Conservation (phyloP, 768 basidiomycete species). For the Chalciporus chontae region DNA sequence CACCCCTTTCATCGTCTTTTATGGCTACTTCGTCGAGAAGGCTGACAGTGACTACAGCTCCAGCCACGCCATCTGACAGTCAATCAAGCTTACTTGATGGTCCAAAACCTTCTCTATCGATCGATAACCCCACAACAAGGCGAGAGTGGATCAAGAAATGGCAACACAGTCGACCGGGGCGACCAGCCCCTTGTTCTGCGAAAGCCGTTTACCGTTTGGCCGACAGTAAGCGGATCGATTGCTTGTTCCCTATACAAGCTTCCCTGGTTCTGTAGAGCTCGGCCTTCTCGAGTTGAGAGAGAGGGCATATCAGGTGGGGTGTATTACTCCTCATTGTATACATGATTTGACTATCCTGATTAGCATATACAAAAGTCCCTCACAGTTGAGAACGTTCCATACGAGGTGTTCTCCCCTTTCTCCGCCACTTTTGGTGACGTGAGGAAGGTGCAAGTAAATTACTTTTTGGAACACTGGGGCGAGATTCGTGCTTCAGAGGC, state of each 20-base stretch:
- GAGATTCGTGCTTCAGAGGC: conserved; percentile 80
- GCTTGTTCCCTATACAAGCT: background rate
- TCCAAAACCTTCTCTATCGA: conserved; percentile 6
- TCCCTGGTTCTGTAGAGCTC: conserved; percentile 45
- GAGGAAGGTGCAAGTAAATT: conserved; percentile 76
- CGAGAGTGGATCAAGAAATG: conserved; percentile 75
- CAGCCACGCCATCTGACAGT: conserved; percentile 32
- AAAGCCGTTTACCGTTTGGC: conserved; percentile 83
- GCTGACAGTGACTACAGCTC: conserved; percentile 2
- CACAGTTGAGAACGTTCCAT: conserved; percentile 75
- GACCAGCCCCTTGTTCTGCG: conserved; percentile 74
- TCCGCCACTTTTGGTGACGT: conserved; percentile 79
- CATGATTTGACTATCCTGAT: conserved; percentile 5
- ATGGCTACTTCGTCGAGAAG: conserved; percentile 17
- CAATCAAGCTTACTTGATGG: conserved; percentile 31
- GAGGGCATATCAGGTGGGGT: conserved; percentile 54
- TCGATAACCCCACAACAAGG: conserved; percentile 36
- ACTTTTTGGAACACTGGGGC: conserved; percentile 78
- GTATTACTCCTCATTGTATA: background rate
- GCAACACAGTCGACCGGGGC: conserved; percentile 55
- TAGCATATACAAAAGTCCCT: conserved; percentile 77
- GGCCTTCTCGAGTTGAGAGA: conserved; percentile 70
- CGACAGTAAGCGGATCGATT: conserved; percentile 56
- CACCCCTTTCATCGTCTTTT: conserved; percentile 77
- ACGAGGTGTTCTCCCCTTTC: conserved; percentile 85